Evolutionary conservation across 2,329 filamentous ascomycete species (phyloP).

Genomic region (Monosporascus sp.): DNA sequence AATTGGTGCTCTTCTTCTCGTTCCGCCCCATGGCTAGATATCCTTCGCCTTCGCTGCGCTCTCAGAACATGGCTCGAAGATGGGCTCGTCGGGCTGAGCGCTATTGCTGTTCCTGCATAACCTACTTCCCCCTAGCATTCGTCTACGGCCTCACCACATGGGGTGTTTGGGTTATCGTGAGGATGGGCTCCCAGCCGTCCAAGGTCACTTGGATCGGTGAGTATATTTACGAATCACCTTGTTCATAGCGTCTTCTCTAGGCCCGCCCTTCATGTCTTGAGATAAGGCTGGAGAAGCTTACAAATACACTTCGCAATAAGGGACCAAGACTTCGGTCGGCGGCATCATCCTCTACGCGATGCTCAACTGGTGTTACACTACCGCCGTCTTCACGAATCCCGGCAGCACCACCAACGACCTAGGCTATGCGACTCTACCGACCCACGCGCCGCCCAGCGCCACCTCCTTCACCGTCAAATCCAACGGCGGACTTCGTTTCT

Average conservation of each 20-base stretch:
- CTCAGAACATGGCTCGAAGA: constrained; percentile 48
- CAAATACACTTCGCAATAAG: constrained; percentile 34
- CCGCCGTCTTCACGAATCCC: constrained; percentile 87
- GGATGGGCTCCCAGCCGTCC: constrained; percentile 57
- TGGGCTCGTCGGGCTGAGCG: constrained; percentile 72
- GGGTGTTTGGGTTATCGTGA: constrained; percentile 83
- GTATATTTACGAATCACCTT: constrained; percentile 11
- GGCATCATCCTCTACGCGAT: constrained; percentile 70
- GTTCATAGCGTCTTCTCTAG: background rate
- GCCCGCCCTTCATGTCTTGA: constrained; percentile 11
- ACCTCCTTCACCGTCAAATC: constrained; percentile 89
- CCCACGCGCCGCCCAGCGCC: constrained; percentile 54
- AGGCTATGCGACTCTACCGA: constrained; percentile 78
- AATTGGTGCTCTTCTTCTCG: constrained; percentile 1
- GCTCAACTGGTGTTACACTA: constrained; percentile 84
- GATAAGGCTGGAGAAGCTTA: constrained; percentile 5
- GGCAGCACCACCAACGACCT: constrained; percentile 62
- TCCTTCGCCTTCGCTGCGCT: constrained; percentile 17
- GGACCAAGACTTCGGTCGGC: constrained; percentile 51
- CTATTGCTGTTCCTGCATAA: constrained; percentile 71
- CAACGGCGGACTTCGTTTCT: constrained; percentile 80
- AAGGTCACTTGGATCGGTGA: constrained; percentile 54
- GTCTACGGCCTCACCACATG: constrained; percentile 89
- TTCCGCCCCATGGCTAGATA: background rate
- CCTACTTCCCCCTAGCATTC: constrained; percentile 82